Base-by-base conservation (phyloP, 2,329 filamentous ascomycete species). In the Phialophora tarda region DNA sequence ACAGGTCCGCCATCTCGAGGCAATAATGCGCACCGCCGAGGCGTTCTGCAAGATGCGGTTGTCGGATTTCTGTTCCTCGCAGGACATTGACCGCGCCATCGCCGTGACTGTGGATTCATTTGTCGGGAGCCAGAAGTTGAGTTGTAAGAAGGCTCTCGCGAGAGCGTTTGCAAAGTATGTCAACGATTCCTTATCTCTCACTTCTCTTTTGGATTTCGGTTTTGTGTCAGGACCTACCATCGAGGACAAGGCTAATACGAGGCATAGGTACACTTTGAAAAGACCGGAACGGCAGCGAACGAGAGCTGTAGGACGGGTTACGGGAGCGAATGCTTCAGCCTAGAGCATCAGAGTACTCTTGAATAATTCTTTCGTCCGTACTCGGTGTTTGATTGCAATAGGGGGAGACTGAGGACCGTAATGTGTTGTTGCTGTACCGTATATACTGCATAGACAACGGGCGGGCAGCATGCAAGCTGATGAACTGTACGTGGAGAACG, bases 1-100 rank as follows among this genome's bases (percentile, higher is more conserved):
- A 47, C 24, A 97, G 93, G 92, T 97, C 71, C 93, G 95, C 83
- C 95, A 99, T 82, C 84, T 99, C 38, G 95, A 99, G 85, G 94
- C 94, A 69, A 97, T 98, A 75, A 96, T 99, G 82, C 92, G 95
- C 75, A 96, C 96, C 75, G 89, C 89, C 64, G 95, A 99, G 78
- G 82, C 93, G 0, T 99, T 99, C 81, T 96, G 91, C 79, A 94
- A 96, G 75, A 99, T 99, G 95, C 90, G 95, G 14, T 84, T 99
- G n/a, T 95, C 91, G 0, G 95, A 99, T 72, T 98, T 97, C 82
- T 97, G 94, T 79, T 90, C 90, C 5, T 82, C 91, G 1, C 87
- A 91, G 66, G 95, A 99, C 76, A 97, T 99, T 73, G 95, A 99
- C 79, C 92, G 95, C 51, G 95, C 95, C 65, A 99, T 99, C 75